A percentile compares a stretch with the other conserved stretches of the same genome.
Evolutionary conservation across 176 grass and related monocot species (phyloP).

Genomic region (barley (Hordeum vulgare)): DNA sequence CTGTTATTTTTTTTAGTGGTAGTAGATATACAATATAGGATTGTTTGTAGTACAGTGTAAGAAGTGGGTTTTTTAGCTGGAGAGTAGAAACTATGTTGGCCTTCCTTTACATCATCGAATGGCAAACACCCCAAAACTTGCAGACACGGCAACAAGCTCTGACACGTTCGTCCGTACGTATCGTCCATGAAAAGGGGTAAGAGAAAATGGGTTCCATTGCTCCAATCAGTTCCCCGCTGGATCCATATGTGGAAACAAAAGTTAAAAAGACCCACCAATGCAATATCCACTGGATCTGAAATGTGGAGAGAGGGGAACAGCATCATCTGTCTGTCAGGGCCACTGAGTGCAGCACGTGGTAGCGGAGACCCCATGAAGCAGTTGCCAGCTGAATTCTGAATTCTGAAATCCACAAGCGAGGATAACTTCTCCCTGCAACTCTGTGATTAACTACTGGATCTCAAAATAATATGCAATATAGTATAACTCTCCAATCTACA

Average conservation of each 20-base stretch:
- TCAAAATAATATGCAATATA: not conserved
- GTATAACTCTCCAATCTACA: not conserved
- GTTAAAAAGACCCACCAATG: not conserved
- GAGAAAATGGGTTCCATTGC: too few species aligned
- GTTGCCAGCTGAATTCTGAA: slow-evolving; percentile 22
- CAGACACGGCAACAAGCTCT: not conserved
- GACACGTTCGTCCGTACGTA: not conserved
- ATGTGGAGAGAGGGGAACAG: not conserved
- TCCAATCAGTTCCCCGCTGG: not conserved
- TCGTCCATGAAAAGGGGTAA: not conserved
- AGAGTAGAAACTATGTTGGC: too few species aligned
- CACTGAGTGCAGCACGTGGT: slow-evolving; percentile 27
- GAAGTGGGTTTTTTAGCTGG: too few species aligned
- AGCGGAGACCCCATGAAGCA: not conserved
- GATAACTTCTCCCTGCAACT: not conserved
- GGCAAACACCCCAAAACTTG: not conserved
- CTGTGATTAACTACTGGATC: slow-evolving; percentile 6
- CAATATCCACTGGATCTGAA: slow-evolving; percentile 15
- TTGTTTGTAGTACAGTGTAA: too few species aligned
- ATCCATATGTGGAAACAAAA: not conserved
- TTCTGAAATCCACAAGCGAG: slow-evolving; percentile 7
- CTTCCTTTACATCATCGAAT: too few species aligned
- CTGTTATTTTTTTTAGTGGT: too few species aligned
- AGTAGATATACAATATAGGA: too few species aligned
- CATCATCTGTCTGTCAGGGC: not conserved